Evolutionary conservation across 2,329 filamentous ascomycete genomes (phyloP).

Genomic region (Teratosphaeria nubilosa): DNA sequence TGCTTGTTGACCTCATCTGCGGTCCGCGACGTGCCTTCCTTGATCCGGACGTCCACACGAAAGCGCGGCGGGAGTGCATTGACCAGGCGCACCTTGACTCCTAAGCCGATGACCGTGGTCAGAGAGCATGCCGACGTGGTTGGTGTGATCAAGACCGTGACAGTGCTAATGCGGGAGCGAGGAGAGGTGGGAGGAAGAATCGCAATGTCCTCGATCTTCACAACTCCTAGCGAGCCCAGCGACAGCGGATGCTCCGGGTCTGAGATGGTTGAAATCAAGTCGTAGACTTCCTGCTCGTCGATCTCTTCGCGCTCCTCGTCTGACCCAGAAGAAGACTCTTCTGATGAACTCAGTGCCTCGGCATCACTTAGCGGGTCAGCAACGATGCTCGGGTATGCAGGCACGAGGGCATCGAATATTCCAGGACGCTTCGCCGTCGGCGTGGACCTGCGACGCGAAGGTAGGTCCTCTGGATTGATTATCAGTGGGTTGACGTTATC

Average conservation of each 20-base stretch:
- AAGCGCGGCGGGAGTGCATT: slow-evolving; percentile 85
- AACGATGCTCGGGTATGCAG: slow-evolving; percentile 38
- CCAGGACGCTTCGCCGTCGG: slow-evolving; percentile 35
- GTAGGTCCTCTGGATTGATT: slow-evolving; percentile 76
- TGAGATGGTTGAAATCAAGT: slow-evolving; percentile 87
- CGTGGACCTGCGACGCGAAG: slow-evolving; percentile 54
- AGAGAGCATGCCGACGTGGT: slow-evolving; percentile 96
- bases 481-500: slow-evolving; percentile 89
- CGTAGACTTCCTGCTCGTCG: slow-evolving; percentile 95
- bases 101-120: slow-evolving; percentile 90
- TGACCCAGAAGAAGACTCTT: slow-evolving; percentile 33
- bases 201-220: slow-evolving; percentile 88
- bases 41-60: slow-evolving; percentile 84
- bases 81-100: slow-evolving; percentile 82
- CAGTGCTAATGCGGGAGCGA: slow-evolving; percentile 56
- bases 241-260: slow-evolving; percentile 95
- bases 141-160: slow-evolving; percentile 83
- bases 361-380: slow-evolving; percentile 17
- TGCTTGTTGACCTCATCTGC: slow-evolving; percentile 97
- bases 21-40: slow-evolving; percentile 90
- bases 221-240: slow-evolving; percentile 83
- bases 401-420: slow-evolving; percentile 45
- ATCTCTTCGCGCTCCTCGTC: slow-evolving; percentile 68
- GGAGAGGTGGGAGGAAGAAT: slow-evolving; percentile 59
- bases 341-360: slow-evolving; percentile 22